Percentiles rank a stretch among this genome's conserved stretches.
Evolutionary conservation across 768 basidiomycete genomes (phyloP).

Genomic region (Clavulina sp.): DNA sequence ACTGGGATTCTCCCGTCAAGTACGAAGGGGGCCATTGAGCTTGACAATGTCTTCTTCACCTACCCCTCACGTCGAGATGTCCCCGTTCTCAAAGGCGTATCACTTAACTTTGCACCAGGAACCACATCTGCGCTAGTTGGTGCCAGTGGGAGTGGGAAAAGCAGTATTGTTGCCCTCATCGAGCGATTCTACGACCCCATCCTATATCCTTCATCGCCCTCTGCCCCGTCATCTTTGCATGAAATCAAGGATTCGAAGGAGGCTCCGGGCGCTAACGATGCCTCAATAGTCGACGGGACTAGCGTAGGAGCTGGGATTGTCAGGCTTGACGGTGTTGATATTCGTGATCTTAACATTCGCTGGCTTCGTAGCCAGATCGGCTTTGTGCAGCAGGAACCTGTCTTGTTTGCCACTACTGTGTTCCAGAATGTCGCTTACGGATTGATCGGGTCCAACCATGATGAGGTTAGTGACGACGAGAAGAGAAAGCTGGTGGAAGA

Average conservation of each 20-base stretch:
- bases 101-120: conserved; percentile 14
- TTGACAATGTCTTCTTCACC: conserved; percentile 17
- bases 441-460: conserved; percentile 17
- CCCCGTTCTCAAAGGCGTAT: conserved; percentile 15
- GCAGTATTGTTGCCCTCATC: conserved; percentile 16
- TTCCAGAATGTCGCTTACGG: conserved; percentile 20
- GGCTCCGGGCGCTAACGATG: conserved; percentile 5
- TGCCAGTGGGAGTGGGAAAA: conserved; percentile 18
- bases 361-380: conserved; percentile 16
- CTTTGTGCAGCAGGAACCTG: conserved; percentile 11
- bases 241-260: too few relatives aligned
- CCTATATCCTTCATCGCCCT: too few relatives aligned
- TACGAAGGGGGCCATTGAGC: conserved; percentile 11
- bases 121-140: conserved; percentile 19
- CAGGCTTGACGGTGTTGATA: conserved; percentile 4
- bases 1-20: neutral
- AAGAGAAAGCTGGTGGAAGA: conserved; percentile 6
- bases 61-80: conserved; percentile 16
- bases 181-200: conserved; percentile 18
- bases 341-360: conserved; percentile 12
- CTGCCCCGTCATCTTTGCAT: too few relatives aligned
- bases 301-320: neutral
- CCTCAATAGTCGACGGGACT: neutral
- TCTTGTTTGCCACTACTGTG: conserved; percentile 15
- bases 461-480: conserved; percentile 11